Base-by-base conservation (phyloP, 352 stramenopile genomes). In the Phytophthora pini region DNA sequence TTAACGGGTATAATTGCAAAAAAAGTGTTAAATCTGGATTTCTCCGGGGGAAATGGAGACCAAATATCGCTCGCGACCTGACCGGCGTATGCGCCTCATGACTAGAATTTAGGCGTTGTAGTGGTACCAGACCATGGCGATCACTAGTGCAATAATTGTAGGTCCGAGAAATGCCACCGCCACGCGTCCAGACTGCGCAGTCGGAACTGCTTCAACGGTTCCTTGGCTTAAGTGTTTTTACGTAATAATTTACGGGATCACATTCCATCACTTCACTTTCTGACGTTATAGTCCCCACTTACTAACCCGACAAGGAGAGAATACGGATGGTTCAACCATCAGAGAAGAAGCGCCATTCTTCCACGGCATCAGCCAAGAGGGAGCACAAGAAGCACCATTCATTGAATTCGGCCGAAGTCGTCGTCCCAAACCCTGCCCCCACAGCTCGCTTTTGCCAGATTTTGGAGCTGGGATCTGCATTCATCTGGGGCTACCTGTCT, bases 111-210 rank as follows among this genome's bases (percentile, higher is more conserved):
- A 78, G 2, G 48, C 48, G 43, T 76, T 69, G 54, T 70, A 79
- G 26, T 75, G 57, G 39, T 77, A 77, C 76, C 76, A 85, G 12
- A 90, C 31, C 41, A 88, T 44, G 41, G 70, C 72, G 32, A 87
- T 64, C 26, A 87, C 52, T n/a, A 84, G 66, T 41, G 61, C 68
- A 17, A 84, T 43, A 10, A 88, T 65, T 43, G 79, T 83, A 15
- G 83, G 81, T 7, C 80, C 68, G 5, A 90, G 20, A 53, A 88
- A 78, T 45, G 79, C 61, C 38, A 71, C 66, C 40, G 76, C 65
- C 43, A 86, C 57, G 29, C 68, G 65, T 43, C 62, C 45, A 29
- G 71, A 72, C 41, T 73, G 65, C 5, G 57, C 34, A 36, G 58
- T 56, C 48, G 56, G 22, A 27, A 46, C 15, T 44, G 36, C 17